phyloP scores from a whole-genome alignment of 2,329 filamentous ascomycete species.

The Epicoccum nigrum region DNA sequence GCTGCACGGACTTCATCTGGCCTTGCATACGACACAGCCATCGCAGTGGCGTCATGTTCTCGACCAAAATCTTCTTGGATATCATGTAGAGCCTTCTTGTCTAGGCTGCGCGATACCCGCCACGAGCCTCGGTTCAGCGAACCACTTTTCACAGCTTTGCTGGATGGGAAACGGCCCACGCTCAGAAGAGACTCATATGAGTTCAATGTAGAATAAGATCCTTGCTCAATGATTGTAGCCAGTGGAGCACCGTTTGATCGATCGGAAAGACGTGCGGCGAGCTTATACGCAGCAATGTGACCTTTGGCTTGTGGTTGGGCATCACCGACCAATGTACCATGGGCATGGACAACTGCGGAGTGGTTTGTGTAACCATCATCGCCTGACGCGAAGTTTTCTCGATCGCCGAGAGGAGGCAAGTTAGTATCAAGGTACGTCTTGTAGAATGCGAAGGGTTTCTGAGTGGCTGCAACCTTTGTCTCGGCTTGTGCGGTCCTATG shows the following conservation, averaged over 20 bases:
- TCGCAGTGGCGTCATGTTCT: slow-evolving; percentile 12
- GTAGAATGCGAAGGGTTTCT: slow-evolving; percentile 32
- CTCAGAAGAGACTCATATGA: slow-evolving; percentile 40
- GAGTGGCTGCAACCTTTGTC: slow-evolving; percentile 10
- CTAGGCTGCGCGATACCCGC: slow-evolving; percentile 25
- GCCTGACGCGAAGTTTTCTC: slow-evolving; percentile 7
- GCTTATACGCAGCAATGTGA: slow-evolving; percentile 32
- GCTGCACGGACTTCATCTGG: slow-evolving; percentile 1
- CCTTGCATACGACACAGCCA: slow-evolving; percentile 4
- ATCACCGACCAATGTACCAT: slow-evolving; percentile 7
- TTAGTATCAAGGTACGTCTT: slow-evolving; percentile 23
- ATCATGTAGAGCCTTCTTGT: slow-evolving; percentile 23
- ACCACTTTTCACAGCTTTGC: slow-evolving; percentile 21
- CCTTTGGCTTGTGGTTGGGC: slow-evolving; percentile 25
- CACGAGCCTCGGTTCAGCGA: slow-evolving; percentile 23
- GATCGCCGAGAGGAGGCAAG: slow-evolving; percentile 4
- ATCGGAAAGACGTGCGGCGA: slow-evolving; percentile 35
- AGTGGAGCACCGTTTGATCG: slow-evolving; percentile 47
- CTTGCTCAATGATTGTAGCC: slow-evolving; percentile 53
- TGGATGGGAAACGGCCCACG: slow-evolving; percentile 26
- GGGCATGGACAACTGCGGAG: slow-evolving; percentile 1
- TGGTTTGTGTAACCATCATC: slow-evolving; percentile 24
- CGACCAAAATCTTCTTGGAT: slow-evolving; percentile 24
- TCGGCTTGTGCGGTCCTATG: slow-evolving; percentile 14
- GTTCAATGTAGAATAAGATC: slow-evolving; percentile 50